Evolutionary conservation across 495 filamentous ascomycete genomes (phyloP).

Genomic region (Penicillium ucsense): DNA sequence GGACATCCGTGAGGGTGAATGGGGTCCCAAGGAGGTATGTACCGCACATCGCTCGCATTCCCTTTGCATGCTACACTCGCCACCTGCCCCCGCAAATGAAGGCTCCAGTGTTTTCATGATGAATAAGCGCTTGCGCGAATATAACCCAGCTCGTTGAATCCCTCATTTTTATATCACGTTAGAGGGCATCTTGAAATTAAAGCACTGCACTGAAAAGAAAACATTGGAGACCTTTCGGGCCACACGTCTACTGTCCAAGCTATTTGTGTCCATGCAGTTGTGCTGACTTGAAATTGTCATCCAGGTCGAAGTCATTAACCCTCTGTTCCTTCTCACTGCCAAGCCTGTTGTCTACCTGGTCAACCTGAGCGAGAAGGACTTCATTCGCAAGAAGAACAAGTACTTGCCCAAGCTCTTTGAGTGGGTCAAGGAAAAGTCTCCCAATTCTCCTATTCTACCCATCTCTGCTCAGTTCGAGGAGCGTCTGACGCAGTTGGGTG

Average conservation of each 20-base stretch:
- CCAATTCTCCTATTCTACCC: conserved; percentile 83
- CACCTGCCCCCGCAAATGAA: not conserved
- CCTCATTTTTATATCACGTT: conserved; percentile 52
- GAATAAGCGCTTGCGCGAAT: conserved; percentile 96
- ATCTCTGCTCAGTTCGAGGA: conserved; percentile 90
- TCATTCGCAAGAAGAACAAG: conserved; percentile 99
- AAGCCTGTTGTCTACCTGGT: conserved; percentile 97
- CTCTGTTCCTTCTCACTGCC: conserved; percentile 85
- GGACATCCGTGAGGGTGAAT: conserved; percentile 83
- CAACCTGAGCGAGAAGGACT: conserved; percentile 95
- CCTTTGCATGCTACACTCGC: not conserved
- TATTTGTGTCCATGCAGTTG: conserved; percentile 17
- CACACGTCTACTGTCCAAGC: conserved; percentile 3
- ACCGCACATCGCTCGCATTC: conserved; percentile 7
- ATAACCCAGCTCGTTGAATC: conserved; percentile 99
- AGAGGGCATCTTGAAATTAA: conserved; percentile 77
- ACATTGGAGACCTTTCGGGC: conserved; percentile 13
- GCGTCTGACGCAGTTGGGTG: conserved; percentile 68
- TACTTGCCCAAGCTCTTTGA: conserved; percentile 83
- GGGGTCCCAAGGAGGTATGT: conserved; percentile 92
- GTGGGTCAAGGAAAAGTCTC: conserved; percentile 86
- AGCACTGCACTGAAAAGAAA: conserved; percentile 41
- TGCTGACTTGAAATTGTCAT: conserved; percentile 12
- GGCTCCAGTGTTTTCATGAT: conserved; percentile 56
- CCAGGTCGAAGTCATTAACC: conserved; percentile 96